Conservation (phyloP, 139 green algal genomes). For the Ulvella scutata region DNA sequence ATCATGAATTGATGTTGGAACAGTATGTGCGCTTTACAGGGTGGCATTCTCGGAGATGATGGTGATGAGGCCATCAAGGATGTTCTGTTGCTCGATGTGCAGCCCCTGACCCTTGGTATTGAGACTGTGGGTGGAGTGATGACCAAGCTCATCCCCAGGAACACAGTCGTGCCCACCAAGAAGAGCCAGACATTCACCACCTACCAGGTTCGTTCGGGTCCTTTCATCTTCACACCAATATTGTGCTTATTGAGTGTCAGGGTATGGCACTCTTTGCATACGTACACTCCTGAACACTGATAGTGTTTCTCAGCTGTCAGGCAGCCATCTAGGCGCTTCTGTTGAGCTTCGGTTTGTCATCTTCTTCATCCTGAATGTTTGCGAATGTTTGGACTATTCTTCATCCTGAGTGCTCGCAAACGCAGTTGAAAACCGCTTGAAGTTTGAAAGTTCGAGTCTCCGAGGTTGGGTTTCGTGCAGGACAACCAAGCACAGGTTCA, state of each 20-base stretch:
- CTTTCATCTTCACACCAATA: too few relatives aligned
- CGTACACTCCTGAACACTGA: neutral
- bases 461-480: too few relatives aligned
- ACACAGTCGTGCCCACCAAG: slow-evolving; percentile 83
- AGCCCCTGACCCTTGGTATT: slow-evolving; percentile 41
- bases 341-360: neutral
- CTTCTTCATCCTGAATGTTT: neutral
- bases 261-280: slow-evolving; percentile 8
- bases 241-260: too few relatives aligned
- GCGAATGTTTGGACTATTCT: neutral
- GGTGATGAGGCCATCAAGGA: slow-evolving; percentile 14
- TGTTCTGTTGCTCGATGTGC: slow-evolving; percentile 41
- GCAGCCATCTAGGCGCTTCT: neutral
- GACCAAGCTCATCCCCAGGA: slow-evolving; percentile 45
- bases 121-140: slow-evolving; percentile 52
- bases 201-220: too few relatives aligned
- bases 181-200: slow-evolving; percentile 98
- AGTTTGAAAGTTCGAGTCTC: too few relatives aligned
- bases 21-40: too few relatives aligned
- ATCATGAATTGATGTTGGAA: too few relatives aligned
- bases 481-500: neutral
- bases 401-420: slow-evolving; percentile 37
- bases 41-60: slow-evolving; percentile 41
- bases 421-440: too few relatives aligned
- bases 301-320: neutral